Percentiles rank a stretch among this genome's conserved stretches.
Conservation (phyloP, 2,329 filamentous ascomycete genomes). For the Nothomitra cinnamomea region DNA sequence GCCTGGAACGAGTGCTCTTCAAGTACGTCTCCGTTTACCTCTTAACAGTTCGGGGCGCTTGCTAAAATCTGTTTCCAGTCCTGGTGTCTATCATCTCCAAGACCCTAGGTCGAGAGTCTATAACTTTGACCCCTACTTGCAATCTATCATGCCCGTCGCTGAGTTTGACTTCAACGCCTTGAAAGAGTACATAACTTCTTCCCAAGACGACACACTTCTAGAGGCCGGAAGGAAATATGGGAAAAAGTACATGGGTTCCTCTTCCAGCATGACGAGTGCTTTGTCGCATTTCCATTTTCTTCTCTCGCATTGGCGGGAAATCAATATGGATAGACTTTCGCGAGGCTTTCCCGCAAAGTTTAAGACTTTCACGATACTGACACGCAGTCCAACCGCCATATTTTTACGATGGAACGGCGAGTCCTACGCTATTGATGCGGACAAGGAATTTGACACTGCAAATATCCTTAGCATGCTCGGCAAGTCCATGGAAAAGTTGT, state of each 20-base stretch:
- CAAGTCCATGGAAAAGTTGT: slow-evolving; percentile 89
- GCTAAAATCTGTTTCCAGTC: slow-evolving; percentile 21
- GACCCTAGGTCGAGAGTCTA: slow-evolving; percentile 75
- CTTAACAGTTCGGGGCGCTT: slow-evolving; percentile 1
- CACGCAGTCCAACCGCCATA: slow-evolving; percentile 56
- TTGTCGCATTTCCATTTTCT: slow-evolving; percentile 87
- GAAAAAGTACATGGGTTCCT: slow-evolving; percentile 83
- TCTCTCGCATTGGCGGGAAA: slow-evolving; percentile 62
- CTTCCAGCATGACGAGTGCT: slow-evolving; percentile 85
- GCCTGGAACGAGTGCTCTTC: slow-evolving; percentile 81
- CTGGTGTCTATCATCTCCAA: slow-evolving; percentile 79
- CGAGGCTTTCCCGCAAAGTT: slow-evolving; percentile 44
- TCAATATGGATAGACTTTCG: slow-evolving; percentile 52
- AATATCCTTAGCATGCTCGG: slow-evolving; percentile 85
- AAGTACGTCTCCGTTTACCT: slow-evolving; percentile 34
- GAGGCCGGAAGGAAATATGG: slow-evolving; percentile 45
- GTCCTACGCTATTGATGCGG: slow-evolving; percentile 84
- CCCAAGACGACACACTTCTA: slow-evolving; percentile 59
- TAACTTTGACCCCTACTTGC: slow-evolving; percentile 93
- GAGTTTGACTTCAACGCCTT: slow-evolving; percentile 87
- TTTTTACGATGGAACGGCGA: slow-evolving; percentile 74
- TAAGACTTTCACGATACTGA: slow-evolving; percentile 53
- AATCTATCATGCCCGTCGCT: slow-evolving; percentile 77
- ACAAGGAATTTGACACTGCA: slow-evolving; percentile 75
- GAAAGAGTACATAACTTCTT: slow-evolving; percentile 80